phyloP scores from a whole-genome alignment of 352 stramenopile species.

The Globisporangium polare region DNA sequence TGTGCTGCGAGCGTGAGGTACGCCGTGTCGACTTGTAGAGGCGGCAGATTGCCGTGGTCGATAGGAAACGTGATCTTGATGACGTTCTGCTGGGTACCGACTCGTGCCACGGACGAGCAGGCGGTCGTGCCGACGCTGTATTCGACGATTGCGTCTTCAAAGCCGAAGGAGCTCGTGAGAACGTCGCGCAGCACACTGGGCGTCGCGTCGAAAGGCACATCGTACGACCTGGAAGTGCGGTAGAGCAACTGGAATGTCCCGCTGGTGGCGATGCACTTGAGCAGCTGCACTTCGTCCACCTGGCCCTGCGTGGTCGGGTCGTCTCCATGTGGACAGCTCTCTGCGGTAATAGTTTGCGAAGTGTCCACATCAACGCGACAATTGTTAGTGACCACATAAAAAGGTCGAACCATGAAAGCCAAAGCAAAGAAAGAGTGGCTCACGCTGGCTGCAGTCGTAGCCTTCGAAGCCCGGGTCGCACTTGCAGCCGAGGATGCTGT shows the following conservation, averaged over 20 bases:
- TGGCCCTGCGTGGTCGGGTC: slow-evolving; percentile 78
- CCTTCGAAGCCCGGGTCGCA: slow-evolving; percentile 89
- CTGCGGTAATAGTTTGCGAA: slow-evolving; percentile 14
- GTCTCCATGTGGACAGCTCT: slow-evolving; percentile 85
- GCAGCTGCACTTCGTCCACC: slow-evolving; percentile 77
- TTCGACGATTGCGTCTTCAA: slow-evolving; percentile 48
- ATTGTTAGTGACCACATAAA: neutral
- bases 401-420: neutral
- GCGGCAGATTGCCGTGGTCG: slow-evolving; percentile 45
- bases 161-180: slow-evolving; percentile 36
- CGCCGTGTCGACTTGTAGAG: slow-evolving; percentile 35
- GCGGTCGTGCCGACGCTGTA: slow-evolving; percentile 35
- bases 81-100: slow-evolving; percentile 28
- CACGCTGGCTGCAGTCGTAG: slow-evolving; percentile 83
- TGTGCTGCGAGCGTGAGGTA: slow-evolving; percentile 19
- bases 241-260: slow-evolving; percentile 67
- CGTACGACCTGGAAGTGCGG: slow-evolving; percentile 34
- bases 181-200: slow-evolving; percentile 44
- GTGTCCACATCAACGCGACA: neutral
- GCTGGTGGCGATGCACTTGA: slow-evolving; percentile 57
- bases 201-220: slow-evolving; percentile 56
- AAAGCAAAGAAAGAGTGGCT: neutral
- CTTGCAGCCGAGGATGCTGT: slow-evolving; percentile 82
- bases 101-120: slow-evolving; percentile 24
- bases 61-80: slow-evolving; percentile 55